Conservation (phyloP, 352 stramenopile genomes). For the Aphanomyces astaci region DNA sequence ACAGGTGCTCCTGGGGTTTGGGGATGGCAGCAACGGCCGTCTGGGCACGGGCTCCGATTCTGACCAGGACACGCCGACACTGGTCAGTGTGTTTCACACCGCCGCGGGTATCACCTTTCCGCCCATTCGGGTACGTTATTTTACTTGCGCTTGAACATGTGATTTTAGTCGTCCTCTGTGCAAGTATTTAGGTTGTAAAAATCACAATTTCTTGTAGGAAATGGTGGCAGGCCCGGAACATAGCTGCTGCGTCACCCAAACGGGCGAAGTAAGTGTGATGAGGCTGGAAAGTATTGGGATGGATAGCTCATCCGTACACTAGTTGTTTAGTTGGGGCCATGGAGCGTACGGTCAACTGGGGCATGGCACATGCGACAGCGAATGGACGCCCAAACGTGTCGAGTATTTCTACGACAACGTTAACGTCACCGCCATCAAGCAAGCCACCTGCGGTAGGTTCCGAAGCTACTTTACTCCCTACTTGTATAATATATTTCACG, state of each 20-base stretch:
- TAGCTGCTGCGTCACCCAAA: conserved; percentile 37
- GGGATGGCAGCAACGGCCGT: conserved; percentile 58
- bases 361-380: conserved; percentile 37
- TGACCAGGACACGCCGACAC: conserved; percentile 35
- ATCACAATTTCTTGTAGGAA: conserved; percentile 9
- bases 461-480: not conserved
- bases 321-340: conserved; percentile 57
- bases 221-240: conserved; percentile 42
- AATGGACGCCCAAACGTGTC: conserved; percentile 52
- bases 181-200: no score
- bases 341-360: conserved; percentile 49
- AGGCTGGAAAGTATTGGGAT: not conserved
- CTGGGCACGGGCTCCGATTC: conserved; percentile 47
- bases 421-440: not conserved
- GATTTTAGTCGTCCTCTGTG: no score
- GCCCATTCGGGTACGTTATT: conserved; percentile 27
- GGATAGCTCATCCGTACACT: not conserved
- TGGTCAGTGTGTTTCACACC: conserved; percentile 37
- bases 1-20: conserved; percentile 42
- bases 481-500: no score
- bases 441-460: not conserved
- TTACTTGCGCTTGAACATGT: no score
- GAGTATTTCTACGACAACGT: conserved; percentile 30
- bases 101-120: conserved; percentile 22
- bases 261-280: conserved; percentile 33